These are phyloP conservation scores for Chlorencoelia australis DNA, from an alignment of 2,329 filamentous ascomycete species.

Conservation along the genomic window DNA sequence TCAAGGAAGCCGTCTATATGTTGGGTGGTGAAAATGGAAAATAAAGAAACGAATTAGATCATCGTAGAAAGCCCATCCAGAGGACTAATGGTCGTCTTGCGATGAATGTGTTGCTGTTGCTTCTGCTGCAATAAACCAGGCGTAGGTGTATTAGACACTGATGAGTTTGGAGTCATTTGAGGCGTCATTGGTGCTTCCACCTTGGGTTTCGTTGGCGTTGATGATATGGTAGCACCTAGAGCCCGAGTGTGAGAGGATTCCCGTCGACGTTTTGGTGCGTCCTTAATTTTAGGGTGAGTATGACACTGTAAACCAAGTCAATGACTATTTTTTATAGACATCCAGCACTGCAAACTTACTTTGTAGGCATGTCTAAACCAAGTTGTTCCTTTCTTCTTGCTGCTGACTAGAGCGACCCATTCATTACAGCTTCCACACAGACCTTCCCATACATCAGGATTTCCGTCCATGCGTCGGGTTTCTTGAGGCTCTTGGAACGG, in stretches of 20 bases:
- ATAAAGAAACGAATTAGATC: slow-evolving; percentile 30
- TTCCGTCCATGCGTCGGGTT: slow-evolving; percentile 67
- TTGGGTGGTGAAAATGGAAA: not conserved
- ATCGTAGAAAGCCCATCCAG: slow-evolving; percentile 36
- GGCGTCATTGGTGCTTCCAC: slow-evolving; percentile 37
- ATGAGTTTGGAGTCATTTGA: slow-evolving; percentile 31
- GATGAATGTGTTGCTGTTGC: too few relatives aligned
- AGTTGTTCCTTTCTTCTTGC: slow-evolving; percentile 85
- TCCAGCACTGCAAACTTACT: slow-evolving; percentile 35
- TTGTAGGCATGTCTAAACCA: slow-evolving; percentile 90
- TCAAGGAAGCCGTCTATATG: not conserved
- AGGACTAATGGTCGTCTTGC: slow-evolving; percentile 23
- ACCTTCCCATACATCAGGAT: slow-evolving; percentile 73
- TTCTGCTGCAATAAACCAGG: slow-evolving; percentile 9
- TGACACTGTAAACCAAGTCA: slow-evolving; percentile 40
- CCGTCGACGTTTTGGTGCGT: slow-evolving; percentile 56
- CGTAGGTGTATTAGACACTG: slow-evolving; percentile 31
- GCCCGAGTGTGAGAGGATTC: slow-evolving; percentile 43
- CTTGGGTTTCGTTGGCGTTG: slow-evolving; percentile 38
- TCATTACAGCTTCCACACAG: slow-evolving; percentile 70
- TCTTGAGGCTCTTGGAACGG: slow-evolving; percentile 70
- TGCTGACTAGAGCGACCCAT: slow-evolving; percentile 73
- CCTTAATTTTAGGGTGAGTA: slow-evolving; percentile 61
- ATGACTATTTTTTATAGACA: not conserved
- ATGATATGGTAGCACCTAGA: slow-evolving; percentile 21